phyloP scores from a whole-genome alignment of 2,329 filamentous ascomycete genomes.

The Bertia moriformis region DNA sequence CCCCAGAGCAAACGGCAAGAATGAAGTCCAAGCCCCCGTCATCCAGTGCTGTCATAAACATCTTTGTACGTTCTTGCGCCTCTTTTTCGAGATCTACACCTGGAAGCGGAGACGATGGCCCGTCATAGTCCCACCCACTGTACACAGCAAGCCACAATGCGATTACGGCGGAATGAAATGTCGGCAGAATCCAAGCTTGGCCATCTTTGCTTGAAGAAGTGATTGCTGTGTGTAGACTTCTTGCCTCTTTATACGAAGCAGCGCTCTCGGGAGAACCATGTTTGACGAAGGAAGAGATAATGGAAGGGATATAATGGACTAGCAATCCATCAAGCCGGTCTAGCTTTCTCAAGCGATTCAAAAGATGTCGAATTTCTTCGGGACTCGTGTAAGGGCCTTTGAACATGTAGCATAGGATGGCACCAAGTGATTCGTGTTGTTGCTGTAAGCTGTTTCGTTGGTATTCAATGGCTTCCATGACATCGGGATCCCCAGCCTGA shows the following conservation, averaged over 20 bases:
- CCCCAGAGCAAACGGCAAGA: slow-evolving; percentile 40
- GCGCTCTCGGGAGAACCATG: slow-evolving; percentile 35
- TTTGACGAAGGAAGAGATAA: slow-evolving; percentile 36
- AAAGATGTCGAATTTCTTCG: slow-evolving; percentile 37
- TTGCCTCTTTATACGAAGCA: slow-evolving; percentile 28
- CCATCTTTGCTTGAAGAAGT: slow-evolving; percentile 28
- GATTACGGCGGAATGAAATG: slow-evolving; percentile 38
- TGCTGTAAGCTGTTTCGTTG: slow-evolving; percentile 40
- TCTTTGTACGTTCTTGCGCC: slow-evolving; percentile 30
- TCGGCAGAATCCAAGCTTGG: slow-evolving; percentile 33
- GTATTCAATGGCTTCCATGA: slow-evolving; percentile 38
- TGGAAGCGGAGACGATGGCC: slow-evolving; percentile 20
- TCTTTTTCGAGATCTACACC: slow-evolving; percentile 34
- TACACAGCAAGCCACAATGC: slow-evolving; percentile 51
- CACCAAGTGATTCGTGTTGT: slow-evolving; percentile 47
- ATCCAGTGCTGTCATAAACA: slow-evolving; percentile 37
- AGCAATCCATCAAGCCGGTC: slow-evolving; percentile 39
- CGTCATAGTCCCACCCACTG: slow-evolving; percentile 35
- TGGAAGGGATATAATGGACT: slow-evolving; percentile 44
- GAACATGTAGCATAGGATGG: slow-evolving; percentile 40
- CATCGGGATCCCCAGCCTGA: slow-evolving; percentile 29
- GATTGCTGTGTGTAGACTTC: slow-evolving; percentile 33
- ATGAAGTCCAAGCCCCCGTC: slow-evolving; percentile 49
- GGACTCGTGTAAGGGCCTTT: slow-evolving; percentile 36
- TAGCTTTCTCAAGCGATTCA: slow-evolving; percentile 32